Base-by-base conservation (phyloP, 352 stramenopile species). In the Phytophthora quininea region DNA sequence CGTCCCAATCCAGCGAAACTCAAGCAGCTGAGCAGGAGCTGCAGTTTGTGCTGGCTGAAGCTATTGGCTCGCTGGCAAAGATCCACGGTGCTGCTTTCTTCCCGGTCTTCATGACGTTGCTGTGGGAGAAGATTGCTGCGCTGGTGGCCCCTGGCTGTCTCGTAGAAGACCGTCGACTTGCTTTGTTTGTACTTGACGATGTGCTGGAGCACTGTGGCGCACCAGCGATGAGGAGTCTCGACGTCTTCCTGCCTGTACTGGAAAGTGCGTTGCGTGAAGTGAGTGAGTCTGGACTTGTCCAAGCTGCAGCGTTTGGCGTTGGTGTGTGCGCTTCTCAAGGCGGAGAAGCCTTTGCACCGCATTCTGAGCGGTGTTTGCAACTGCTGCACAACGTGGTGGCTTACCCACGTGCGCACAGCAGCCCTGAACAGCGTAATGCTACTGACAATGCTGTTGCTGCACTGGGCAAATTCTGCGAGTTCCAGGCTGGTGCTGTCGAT, bases 181-280 rank as follows among this genome's bases (percentile, higher is more conserved):
- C 88, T 40, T 57, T 96, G 14, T 96, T 92, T 73, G 88, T 96
- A n/a, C 66, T 96, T 32, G 88, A 96, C 62, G 88, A 96, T 61
- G 88, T 96, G 15, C 66, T 96, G 27, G 88, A 96, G 69, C 71
- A 93, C 73, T 92, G 88, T 42, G 81, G 84, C 27, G 66, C 49
- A 10, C 59, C 74, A 7, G 82, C 82, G 3, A 78, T 90, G 69
- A 54, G 69, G 35, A 67, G 76, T 30, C 66, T 90, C 6, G 83
- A 92, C 52, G 64, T 76, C 29, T 93, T 96, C 59, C 40, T 94
- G 46, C 86, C 88, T 9, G 57, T 93, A 32, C 63, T 95, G 7
- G 60, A 90, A 15, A 82, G 81, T 33, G 84, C 88, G 19, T 58
- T 93, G 33, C 58, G 58, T 47, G 76, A 90, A 58, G 84, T 82